phyloP scores from a whole-genome alignment of 805 yeast genomes.

The Saccharomycopsis fermentans region DNA sequence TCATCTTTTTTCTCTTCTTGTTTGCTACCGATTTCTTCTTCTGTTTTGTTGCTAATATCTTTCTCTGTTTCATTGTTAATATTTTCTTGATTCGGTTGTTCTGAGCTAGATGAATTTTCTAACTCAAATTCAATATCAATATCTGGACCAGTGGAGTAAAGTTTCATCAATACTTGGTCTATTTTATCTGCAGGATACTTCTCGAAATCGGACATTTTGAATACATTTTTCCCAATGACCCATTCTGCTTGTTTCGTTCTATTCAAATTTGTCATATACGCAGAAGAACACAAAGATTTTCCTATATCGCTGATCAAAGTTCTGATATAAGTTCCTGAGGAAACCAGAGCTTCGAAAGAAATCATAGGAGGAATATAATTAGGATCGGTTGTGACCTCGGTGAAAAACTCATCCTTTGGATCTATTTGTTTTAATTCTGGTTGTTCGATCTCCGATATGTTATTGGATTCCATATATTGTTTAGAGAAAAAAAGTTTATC shows the following conservation, averaged over 20 bases:
- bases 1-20: neutral
- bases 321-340: conserved; percentile 93
- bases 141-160: conserved; percentile 33
- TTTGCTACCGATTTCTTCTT: no score
- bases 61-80: neutral
- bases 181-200: conserved; percentile 53
- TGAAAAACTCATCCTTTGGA: neutral
- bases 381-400: neutral
- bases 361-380: conserved; percentile 52
- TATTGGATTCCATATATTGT: conserved; percentile 38
- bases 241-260: conserved; percentile 77
- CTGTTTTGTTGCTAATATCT: no score
- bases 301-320: conserved; percentile 86
- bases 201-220: conserved; percentile 56
- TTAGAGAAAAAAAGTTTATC: conserved; percentile 51
- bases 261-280: conserved; percentile 78
- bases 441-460: conserved; percentile 24
- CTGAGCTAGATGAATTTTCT: conserved; percentile 15
- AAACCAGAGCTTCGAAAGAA: conserved; percentile 67
- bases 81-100: neutral
- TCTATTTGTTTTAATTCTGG: neutral
- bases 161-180: conserved; percentile 49
- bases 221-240: conserved; percentile 60
- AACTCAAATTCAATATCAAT: conserved; percentile 32
- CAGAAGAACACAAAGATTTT: conserved; percentile 64